Conservation (phyloP, 768 basidiomycete genomes). For the Rhizopogon roseolus region DNA sequence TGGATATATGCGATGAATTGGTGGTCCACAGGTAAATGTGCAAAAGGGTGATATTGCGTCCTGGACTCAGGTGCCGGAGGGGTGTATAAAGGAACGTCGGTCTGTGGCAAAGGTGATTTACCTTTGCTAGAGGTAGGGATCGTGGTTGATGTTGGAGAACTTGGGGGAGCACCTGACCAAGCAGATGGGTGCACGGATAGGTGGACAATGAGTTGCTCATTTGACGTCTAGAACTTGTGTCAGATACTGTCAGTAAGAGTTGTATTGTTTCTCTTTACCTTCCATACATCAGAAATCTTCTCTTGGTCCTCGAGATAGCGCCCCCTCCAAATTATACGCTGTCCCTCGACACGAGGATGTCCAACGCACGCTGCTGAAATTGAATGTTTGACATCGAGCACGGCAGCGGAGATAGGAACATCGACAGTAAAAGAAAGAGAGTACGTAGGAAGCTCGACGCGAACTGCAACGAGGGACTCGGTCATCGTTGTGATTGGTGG, state of each 20-base stretch:
- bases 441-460: conserved; percentile 74
- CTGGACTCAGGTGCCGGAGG: neutral
- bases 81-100: neutral
- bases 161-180: conserved; percentile 58
- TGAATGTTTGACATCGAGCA: conserved; percentile 63
- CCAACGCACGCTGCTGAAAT: conserved; percentile 60
- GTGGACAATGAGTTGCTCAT: conserved; percentile 62
- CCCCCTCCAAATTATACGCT: conserved; percentile 74
- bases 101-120: neutral
- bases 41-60: conserved; percentile 4
- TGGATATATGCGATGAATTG: conserved; percentile 20
- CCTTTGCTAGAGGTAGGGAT: conserved; percentile 1
- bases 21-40: conserved; percentile 3
- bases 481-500: conserved; percentile 14
- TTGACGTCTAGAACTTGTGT: conserved; percentile 36
- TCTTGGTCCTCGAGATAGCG: conserved; percentile 62
- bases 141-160: conserved; percentile 12
- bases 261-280: conserved; percentile 35
- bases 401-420: conserved; percentile 41
- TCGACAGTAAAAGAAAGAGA: conserved; percentile 60
- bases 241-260: neutral
- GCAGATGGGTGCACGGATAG: conserved; percentile 78
- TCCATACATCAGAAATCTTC: conserved; percentile 65
- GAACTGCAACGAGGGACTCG: conserved; percentile 34
- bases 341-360: conserved; percentile 62